phyloP scores from a whole-genome alignment of 768 basidiomycete species.

The Amanita molliuscula region DNA sequence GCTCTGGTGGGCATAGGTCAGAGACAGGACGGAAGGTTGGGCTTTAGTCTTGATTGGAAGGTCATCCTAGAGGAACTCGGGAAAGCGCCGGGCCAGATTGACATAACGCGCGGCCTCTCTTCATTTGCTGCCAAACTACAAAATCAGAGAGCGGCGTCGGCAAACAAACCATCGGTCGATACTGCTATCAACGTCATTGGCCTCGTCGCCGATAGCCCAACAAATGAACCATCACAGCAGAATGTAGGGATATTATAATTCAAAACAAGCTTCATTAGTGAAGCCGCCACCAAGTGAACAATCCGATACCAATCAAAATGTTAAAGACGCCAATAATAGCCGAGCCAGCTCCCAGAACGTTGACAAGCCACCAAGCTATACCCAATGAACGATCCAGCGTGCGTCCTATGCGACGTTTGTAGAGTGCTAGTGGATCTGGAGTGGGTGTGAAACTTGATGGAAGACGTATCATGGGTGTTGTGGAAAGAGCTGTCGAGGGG shows the following conservation, averaged over 20 bases:
- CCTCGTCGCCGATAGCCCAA: neutral
- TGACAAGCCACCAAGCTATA: slow-evolving; percentile 67
- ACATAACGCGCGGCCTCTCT: neutral
- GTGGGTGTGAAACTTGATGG: slow-evolving; percentile 38
- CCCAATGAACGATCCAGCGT: slow-evolving; percentile 68
- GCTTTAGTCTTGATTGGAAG: neutral
- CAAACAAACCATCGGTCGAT: neutral
- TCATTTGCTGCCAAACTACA: neutral
- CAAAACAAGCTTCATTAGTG: slow-evolving; percentile 4
- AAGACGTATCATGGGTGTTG: slow-evolving; percentile 36
- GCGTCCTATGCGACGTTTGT: slow-evolving; percentile 60
- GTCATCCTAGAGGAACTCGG: neutral
- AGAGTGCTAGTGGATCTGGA: slow-evolving; percentile 39
- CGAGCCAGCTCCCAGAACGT: slow-evolving; percentile 70
- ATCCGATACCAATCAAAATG: slow-evolving; percentile 54
- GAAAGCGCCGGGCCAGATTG: neutral
- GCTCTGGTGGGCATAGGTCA: neutral
- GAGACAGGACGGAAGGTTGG: neutral
- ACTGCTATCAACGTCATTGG: neutral
- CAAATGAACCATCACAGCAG: neutral
- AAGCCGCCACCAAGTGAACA: slow-evolving; percentile 51
- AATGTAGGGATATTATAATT: neutral
- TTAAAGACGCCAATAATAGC: slow-evolving; percentile 62
- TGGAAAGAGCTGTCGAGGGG: slow-evolving; percentile 8
- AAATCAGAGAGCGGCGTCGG: neutral